Base-by-base conservation (phyloP, 495 filamentous ascomycete species). In the Aspergillus kassunensis region DNA sequence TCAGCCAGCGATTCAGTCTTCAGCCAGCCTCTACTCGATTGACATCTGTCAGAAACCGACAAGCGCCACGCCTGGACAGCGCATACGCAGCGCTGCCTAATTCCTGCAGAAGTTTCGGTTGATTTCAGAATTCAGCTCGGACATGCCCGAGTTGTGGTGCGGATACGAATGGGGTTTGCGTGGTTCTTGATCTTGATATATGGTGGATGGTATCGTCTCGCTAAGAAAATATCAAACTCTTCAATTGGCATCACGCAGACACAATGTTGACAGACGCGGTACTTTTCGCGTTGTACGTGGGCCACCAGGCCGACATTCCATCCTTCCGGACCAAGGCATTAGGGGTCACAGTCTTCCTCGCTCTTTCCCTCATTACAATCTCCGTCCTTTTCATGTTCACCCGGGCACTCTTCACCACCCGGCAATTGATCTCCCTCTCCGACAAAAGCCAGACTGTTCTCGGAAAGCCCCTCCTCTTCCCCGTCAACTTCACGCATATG, bases 401-500 rank as follows among this genome's bases (percentile, higher is more conserved):
- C 4, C 45, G 41, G n/a, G 45, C 34, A 0, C 19, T 53, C 7
- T 15, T 47, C 9, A 7, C 45, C 20, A 29, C 55, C 8, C 44
- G 50, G 18, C n/a, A 20, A 19, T 20, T 58, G 34, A 34, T 41
- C 1, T 50, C 50, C 23, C 40, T 58, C 7, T 53, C 55, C 6
- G 40, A 40, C 11, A 33, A 53, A 5, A 15, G 9, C 13, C 50
- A 53, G n/a, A 49, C 44, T 9, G 31, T 57, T 1, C 19, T 58
- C 6, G 55, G 55, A 4, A 58, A 54, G 30, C 56, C 51, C 10
- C 56, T 58, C n/a, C 27, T 58, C 1, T 51, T 58, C 25, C 51
- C 51, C 16, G 24, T 54, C 0, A 50, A 21, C 3, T 51, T 58
- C 45, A 54, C 12, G 13, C 56, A 58, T 36, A 47, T 29, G 41